Evolutionary conservation across 805 yeast genomes (phyloP), one percentile per base, ranked within the genome.

Genomic region (Komagataella phaffii): DNA sequence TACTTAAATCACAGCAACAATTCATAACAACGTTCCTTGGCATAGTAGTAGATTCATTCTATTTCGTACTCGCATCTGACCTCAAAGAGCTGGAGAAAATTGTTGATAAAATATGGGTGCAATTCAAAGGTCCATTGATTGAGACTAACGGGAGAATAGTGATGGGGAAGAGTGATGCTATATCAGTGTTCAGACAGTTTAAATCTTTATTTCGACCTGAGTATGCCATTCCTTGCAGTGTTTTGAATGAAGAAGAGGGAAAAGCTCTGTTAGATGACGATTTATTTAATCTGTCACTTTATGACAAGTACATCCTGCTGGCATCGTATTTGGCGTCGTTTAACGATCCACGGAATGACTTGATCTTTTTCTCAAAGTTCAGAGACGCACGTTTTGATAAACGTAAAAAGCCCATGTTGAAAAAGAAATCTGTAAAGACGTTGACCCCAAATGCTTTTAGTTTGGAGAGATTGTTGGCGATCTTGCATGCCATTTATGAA

Each of bases 271-370:
- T 30, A 30, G 40, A 30, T 10, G 40, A 30, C 14, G 40, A 30
- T 30, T 14, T 30, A 30, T 30, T 30, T 14, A 30, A 30, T 30
- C 10, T 30, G 40, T 30, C 40, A 5, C 40, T 30, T 30, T 30
- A 30, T 10, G 40, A 30, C 40, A 30, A 30, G 10, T 87, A 76
- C 60, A 65, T 90, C n/a, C 65, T 89, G 14, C 75, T 88, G 36
- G 88, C 96, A 1, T 82, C 95, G 0, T 90, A 85, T 62, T 67
- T 89, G 49, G 95, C 96, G 0, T 88, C 96, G 0, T 85, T 77
- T 60, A 78, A 80, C 52, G 85, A 83, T 30, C 80, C 83, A 2
- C 76, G 79, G 54, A 76, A 75, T 59, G 97, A 89, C 64, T 68
- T 81, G 59, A 76, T 79, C 50, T 69, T 77, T 51, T 90, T 87